Evolutionary conservation across 768 basidiomycete genomes (phyloP).

Genomic region (Rhizopogon roseolus): DNA sequence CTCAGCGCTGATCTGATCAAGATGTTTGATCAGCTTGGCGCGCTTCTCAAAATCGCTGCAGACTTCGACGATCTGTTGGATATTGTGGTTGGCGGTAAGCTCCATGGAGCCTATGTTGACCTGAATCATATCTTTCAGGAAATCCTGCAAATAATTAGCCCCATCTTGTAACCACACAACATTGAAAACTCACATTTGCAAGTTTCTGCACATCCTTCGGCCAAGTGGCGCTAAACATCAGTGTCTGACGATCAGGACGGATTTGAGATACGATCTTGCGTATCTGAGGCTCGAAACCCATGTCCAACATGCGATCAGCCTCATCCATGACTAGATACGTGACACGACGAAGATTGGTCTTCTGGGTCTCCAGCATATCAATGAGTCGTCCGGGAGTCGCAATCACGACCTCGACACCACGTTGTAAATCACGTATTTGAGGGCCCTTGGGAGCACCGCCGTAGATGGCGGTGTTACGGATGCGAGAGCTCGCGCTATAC

Average conservation of each 20-base stretch:
- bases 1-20: constrained; percentile 93
- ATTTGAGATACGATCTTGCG: constrained; percentile 97
- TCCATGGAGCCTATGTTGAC: constrained; percentile 99
- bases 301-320: constrained; percentile 99
- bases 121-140: constrained; percentile 94
- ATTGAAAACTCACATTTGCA: constrained; percentile 57
- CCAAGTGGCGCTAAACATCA: constrained; percentile 99
- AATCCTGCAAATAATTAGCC: constrained; percentile 55
- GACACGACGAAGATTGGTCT: constrained; percentile 93
- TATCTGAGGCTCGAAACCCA: constrained; percentile 99
- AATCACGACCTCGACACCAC: constrained; percentile 96
- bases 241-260: constrained; percentile 95
- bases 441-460: constrained; percentile 98
- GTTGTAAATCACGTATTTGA: constrained; percentile 95
- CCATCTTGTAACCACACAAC: neutral
- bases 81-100: constrained; percentile 96
- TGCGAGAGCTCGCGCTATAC: constrained; percentile 79
- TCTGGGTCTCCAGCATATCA: constrained; percentile 96
- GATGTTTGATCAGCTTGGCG: constrained; percentile 90
- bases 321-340: constrained; percentile 99
- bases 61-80: constrained; percentile 92
- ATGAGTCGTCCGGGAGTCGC: constrained; percentile 99
- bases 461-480: constrained; percentile 98
- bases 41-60: constrained; percentile 98
- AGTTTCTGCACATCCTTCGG: constrained; percentile 99